phyloP scores from a whole-genome alignment of 2,329 filamentous ascomycete genomes.

The Mariannaea elegans region DNA sequence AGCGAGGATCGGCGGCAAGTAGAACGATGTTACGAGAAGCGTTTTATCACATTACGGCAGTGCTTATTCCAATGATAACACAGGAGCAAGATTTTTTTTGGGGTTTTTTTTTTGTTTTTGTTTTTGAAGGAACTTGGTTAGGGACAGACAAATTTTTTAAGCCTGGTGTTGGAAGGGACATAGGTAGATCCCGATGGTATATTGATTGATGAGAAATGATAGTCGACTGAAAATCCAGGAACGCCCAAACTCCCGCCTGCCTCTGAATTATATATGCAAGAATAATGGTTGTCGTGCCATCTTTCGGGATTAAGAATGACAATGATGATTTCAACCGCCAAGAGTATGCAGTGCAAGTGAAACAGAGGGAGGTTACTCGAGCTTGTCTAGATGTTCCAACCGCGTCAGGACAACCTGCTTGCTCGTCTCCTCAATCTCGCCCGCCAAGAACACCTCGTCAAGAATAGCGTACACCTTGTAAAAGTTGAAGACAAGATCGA shows the following conservation, averaged over 20 bases:
- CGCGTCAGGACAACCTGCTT: constrained; percentile 97
- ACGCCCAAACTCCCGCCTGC: constrained; percentile 19
- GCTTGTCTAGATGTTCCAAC: constrained; percentile 93
- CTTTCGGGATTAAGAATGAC: neutral
- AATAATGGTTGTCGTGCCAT: constrained; percentile 1
- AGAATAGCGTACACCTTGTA: constrained; percentile 96
- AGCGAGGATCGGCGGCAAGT: neutral
- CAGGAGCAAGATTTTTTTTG: no score
- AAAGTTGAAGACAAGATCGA: constrained; percentile 88
- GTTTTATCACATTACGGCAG: no score
- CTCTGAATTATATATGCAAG: constrained; percentile 10
- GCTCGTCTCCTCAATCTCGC: constrained; percentile 98
- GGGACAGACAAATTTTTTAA: neutral
- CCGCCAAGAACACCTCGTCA: constrained; percentile 96
- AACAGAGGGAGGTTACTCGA: constrained; percentile 68
- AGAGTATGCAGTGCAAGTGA: no score
- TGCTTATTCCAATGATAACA: no score
- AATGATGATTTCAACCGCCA: neutral
- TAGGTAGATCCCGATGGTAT: constrained; percentile 5
- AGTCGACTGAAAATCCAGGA: neutral
- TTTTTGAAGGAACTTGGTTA: neutral
- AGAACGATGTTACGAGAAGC: no score
- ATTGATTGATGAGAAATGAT: neutral
- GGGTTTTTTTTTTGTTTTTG: no score
- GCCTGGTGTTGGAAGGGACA: neutral